Percentiles rank a stretch among this genome's conserved stretches.
Conservation (phyloP, 2,329 filamentous ascomycete genomes). For the Talaromyces sp. region DNA sequence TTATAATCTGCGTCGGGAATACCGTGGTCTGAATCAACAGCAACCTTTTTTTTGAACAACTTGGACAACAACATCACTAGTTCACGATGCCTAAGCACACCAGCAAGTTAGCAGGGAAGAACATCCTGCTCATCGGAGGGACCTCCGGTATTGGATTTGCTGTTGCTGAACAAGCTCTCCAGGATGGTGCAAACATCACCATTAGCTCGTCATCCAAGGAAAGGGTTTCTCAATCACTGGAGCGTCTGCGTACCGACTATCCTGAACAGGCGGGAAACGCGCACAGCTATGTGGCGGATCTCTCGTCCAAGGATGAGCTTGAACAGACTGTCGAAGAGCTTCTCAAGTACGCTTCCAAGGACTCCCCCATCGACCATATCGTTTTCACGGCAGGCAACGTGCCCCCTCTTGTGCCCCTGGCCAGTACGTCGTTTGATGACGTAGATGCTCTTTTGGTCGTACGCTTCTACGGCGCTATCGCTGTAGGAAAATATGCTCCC, state of each 20-base stretch:
- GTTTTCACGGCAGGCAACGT: conserved; percentile 53
- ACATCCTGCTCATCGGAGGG: conserved; percentile 50
- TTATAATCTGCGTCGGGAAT: too few species aligned
- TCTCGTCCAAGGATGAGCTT: conserved; percentile 37
- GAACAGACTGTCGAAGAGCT: conserved; percentile 2
- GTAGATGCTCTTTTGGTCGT: conserved; percentile 24
- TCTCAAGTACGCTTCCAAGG: conserved; percentile 2
- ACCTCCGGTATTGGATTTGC: conserved; percentile 49
- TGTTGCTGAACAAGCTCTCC: conserved; percentile 47
- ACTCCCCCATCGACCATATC: conserved; percentile 47
- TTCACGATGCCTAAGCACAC: neutral
- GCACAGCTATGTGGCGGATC: conserved; percentile 45
- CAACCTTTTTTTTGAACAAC: neutral
- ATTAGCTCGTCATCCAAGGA: conserved; percentile 43
- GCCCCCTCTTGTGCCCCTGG: conserved; percentile 29
- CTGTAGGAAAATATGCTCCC: conserved; percentile 48
- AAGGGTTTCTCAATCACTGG: conserved; percentile 36
- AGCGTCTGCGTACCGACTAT: conserved; percentile 38
- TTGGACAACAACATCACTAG: neutral
- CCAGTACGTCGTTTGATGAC: conserved; percentile 19
- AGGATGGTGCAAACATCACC: conserved; percentile 45
- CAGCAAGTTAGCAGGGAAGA: conserved; percentile 40
- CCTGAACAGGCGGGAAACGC: conserved; percentile 30
- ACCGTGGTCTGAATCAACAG: neutral
- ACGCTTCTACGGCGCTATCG: conserved; percentile 34